phyloP scores from a whole-genome alignment of 345 rosid species.

The Brassica carinata region DNA sequence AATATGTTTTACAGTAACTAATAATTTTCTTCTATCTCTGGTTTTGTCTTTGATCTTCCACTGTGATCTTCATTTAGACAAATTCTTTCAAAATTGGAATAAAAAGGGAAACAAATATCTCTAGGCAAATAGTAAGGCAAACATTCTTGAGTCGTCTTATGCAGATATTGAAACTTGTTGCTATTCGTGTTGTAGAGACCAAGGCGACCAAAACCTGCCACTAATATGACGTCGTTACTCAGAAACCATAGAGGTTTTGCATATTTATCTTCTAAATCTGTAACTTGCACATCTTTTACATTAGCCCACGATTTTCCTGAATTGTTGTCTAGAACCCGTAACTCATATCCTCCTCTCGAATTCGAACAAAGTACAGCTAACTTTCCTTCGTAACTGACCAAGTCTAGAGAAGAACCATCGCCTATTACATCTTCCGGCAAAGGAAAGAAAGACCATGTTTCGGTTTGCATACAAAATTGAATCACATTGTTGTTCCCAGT shows the following conservation, averaged over 20 bases:
- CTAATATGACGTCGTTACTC: conserved; percentile 12
- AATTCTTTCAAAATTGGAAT: conserved; percentile 17
- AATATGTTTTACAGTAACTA: background rate
- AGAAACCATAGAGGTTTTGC: conserved; percentile 8
- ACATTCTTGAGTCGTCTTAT: background rate
- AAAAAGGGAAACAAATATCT: conserved; percentile 7
- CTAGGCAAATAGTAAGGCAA: background rate
- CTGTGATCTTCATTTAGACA: background rate
- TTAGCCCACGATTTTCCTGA: background rate
- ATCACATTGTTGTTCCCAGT: background rate
- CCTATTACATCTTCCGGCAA: background rate
- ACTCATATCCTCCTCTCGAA: background rate
- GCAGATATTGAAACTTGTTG: background rate
- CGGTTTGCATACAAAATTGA: conserved; percentile 32
- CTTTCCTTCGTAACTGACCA: conserved; percentile 29
- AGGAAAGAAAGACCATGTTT: conserved; percentile 26
- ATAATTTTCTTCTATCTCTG: background rate
- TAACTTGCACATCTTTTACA: background rate
- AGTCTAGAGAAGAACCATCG: background rate
- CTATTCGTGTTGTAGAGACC: conserved; percentile 14
- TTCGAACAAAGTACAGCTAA: background rate
- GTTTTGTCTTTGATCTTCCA: background rate
- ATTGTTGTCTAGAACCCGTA: conserved; percentile 1
- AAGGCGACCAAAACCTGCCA: background rate
- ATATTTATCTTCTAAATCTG: background rate